A percentile compares a stretch with the other conserved stretches of the same genome.
These are phyloP conservation scores for Poa pratensis DNA, from an alignment of 176 grass and related monocot genomes.

Conservation along the genomic window DNA sequence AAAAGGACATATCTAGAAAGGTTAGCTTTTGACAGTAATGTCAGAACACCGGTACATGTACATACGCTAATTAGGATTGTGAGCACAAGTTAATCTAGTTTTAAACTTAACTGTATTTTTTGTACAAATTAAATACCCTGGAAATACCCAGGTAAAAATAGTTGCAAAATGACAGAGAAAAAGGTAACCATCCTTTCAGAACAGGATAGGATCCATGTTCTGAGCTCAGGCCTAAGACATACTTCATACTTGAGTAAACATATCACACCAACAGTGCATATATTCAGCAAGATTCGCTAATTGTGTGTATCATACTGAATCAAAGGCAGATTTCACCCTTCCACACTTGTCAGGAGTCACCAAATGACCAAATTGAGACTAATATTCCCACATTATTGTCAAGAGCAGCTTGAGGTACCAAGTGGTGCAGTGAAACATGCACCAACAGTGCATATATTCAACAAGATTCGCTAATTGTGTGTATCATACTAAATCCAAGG, in stretches of 20 bases:
- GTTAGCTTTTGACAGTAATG: neutral
- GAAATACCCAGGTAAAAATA: neutral
- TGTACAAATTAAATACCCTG: neutral
- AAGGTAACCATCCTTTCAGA: neutral
- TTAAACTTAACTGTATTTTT: constrained; percentile 4
- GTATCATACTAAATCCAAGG: constrained; percentile 18
- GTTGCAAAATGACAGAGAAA: neutral
- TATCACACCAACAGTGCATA: constrained; percentile 7
- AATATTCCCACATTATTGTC: constrained; percentile 16
- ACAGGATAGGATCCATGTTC: constrained; percentile 17
- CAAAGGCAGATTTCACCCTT: neutral
- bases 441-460: constrained; percentile 11
- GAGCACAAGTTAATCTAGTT: neutral
- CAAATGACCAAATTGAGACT: neutral
- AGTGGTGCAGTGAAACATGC: constrained; percentile 16
- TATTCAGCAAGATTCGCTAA: constrained; percentile 16
- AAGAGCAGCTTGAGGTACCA: constrained; percentile 36
- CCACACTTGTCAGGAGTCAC: neutral
- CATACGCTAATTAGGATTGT: neutral
- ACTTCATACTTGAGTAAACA: constrained; percentile 8
- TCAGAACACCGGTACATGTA: neutral
- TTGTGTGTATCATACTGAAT: constrained; percentile 22
- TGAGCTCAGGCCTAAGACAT: constrained; percentile 18
- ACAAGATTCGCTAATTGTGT: constrained; percentile 1
- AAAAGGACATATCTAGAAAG: neutral